Evolutionary conservation across 2,329 filamentous ascomycete species (phyloP).

Genomic region (Alternaria solani): DNA sequence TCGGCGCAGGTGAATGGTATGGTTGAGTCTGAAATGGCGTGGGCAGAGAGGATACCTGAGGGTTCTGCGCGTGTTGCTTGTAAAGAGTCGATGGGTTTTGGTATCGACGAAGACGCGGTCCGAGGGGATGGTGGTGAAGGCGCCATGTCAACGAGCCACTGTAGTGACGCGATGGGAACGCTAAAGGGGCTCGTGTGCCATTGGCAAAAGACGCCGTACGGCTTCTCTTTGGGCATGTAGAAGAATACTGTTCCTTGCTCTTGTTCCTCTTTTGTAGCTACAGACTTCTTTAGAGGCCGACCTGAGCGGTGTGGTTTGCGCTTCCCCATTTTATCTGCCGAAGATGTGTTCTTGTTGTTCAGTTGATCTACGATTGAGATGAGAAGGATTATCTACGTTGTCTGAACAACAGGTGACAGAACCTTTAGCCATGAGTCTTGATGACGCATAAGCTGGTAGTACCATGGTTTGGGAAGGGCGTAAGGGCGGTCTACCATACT

Average conservation of each 20-base stretch:
- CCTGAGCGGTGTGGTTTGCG: background rate
- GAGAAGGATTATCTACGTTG: background rate
- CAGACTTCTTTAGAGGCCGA: background rate
- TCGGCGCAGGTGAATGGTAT: conserved; percentile 25
- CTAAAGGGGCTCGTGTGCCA: conserved; percentile 61
- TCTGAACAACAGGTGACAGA: background rate
- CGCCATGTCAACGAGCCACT: conserved; percentile 11
- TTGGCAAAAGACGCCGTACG: conserved; percentile 62
- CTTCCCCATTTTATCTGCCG: background rate
- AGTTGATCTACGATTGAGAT: background rate
- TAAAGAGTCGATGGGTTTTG: background rate
- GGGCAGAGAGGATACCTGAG: background rate
- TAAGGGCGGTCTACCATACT: background rate
- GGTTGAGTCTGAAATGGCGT: background rate
- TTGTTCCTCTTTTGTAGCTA: background rate
- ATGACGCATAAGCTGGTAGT: background rate
- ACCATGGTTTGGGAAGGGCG: conserved; percentile 1
- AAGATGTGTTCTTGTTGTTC: too few species aligned
- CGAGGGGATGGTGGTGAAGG: background rate
- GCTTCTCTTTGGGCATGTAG: conserved; percentile 46
- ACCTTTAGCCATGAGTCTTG: background rate
- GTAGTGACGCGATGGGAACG: conserved; percentile 37
- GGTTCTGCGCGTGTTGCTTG: background rate
- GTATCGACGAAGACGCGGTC: background rate
- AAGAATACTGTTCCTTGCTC: conserved; percentile 20